Evolutionary conservation across 257 asterid species (phyloP), one percentile per base, ranked within the genome.

Genomic region (Solanum pennellii): DNA sequence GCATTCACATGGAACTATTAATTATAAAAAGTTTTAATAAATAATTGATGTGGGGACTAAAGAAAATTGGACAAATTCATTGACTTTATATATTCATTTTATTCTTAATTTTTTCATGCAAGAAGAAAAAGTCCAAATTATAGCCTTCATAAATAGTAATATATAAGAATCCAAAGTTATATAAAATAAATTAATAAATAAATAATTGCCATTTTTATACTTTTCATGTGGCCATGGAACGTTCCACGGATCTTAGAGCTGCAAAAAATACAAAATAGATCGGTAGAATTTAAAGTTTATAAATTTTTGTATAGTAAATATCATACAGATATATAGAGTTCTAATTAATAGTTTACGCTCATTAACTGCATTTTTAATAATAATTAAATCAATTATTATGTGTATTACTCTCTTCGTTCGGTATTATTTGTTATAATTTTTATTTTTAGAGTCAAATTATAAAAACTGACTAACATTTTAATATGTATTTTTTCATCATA

Each of bases 1-100:
- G 82, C 33, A 20, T 85, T 71, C 75, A 86, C 89, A 68, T 74
- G 85, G 74, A 75, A 49, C 71, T 82, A 87, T 77, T 89, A 68
- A 56, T 71, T 87, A 83, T 44, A 29, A 69, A 41, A 7, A 29
- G 31, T 42, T 41, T 29, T 39, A 49, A 49, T 49, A 49, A 49
- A 49, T 49, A 49, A 33, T 86, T 83, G 59, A 33, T 85, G 83
- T 84, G 86, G 88, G 60, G 71, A n/a, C 37, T 13, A 21, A 20
- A 11, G 14, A 41, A 15, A 37, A 80, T 79, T 80, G 84, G 68
- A 80, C 68, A 47, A 68, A 79, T 45, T 45, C 76, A 69, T 69
- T 69, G 76, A 69, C 76, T 69, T 69, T 69, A 69, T 77, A 71
- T 71, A 39, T 80, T 82, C 20, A 23, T 42, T 59, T 20, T 49